Conservation (phyloP, 2,329 filamentous ascomycete species). For the Fragosphaeria purpurea region DNA sequence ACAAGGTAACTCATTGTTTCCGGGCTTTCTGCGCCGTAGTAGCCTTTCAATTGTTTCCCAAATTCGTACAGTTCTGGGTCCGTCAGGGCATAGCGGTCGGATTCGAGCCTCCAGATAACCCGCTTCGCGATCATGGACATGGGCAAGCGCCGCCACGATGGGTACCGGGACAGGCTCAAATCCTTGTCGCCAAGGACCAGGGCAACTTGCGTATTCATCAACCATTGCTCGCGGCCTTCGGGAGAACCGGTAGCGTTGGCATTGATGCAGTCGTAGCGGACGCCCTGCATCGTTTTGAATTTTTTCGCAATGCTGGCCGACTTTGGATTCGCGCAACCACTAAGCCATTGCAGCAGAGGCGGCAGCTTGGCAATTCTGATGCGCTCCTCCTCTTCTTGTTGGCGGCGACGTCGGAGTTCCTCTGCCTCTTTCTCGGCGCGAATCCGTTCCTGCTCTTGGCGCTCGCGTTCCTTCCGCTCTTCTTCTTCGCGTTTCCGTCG, state of each 20-base stretch:
- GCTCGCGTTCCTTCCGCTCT: constrained; percentile 26
- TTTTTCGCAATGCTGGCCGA: constrained; percentile 38
- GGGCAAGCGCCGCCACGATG: constrained; percentile 47
- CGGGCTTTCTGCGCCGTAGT: constrained; percentile 39
- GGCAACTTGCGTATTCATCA: constrained; percentile 55
- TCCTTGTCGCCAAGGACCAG: constrained; percentile 57
- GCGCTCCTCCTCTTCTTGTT: constrained; percentile 45
- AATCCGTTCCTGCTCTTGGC: constrained; percentile 18
- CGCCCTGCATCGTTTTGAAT: constrained; percentile 48
- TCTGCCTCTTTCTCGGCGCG: constrained; percentile 33
- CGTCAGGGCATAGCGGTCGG: constrained; percentile 45
- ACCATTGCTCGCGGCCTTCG: constrained; percentile 54
- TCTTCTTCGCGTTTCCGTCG: constrained; percentile 42
- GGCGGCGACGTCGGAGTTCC: constrained; percentile 30
- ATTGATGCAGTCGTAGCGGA: constrained; percentile 54
- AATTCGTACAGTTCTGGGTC: constrained; percentile 40
- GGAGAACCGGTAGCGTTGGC: constrained; percentile 40
- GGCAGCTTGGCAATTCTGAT: constrained; percentile 47
- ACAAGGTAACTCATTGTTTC: constrained; percentile 31
- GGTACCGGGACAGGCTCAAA: constrained; percentile 47
- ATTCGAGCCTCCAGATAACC: constrained; percentile 50
- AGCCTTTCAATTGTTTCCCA: constrained; percentile 40
- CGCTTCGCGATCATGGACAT: constrained; percentile 45
- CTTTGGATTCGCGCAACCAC: constrained; percentile 41
- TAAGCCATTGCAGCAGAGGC: constrained; percentile 51